Evolutionary conservation across 108 stramenopile species (phyloP).

Genomic region (Mayamaea pseudoterrestris): DNA sequence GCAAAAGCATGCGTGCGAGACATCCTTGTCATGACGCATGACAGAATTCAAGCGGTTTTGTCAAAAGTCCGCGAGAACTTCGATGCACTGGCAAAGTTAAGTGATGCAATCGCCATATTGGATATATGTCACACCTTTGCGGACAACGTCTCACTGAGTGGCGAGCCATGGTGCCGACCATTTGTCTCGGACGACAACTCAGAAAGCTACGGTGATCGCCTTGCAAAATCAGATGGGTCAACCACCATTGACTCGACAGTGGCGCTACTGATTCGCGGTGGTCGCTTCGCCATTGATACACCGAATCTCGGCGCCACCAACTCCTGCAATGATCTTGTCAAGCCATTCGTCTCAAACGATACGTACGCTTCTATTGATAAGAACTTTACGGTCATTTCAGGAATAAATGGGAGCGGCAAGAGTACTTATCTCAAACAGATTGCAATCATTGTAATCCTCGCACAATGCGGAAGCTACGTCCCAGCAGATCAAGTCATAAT

Average conservation of each 20-base stretch:
- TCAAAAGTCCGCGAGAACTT: conserved; percentile 54
- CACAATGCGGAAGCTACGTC: conserved; percentile 89
- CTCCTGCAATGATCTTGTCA: background rate
- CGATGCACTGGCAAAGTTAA: conserved; percentile 68
- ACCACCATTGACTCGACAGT: conserved; percentile 8
- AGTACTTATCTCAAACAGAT: conserved; percentile 85
- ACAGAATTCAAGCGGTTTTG: conserved; percentile 74
- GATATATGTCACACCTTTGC: conserved; percentile 85
- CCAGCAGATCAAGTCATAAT: conserved; percentile 83
- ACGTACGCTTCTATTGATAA: conserved; percentile 44
- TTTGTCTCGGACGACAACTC: conserved; percentile 21
- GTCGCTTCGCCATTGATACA: conserved; percentile 65
- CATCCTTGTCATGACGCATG: conserved; percentile 72
- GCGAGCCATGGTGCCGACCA: conserved; percentile 70
- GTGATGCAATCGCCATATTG: conserved; percentile 77
- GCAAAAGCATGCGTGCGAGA: conserved; percentile 83
- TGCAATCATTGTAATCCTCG: conserved; percentile 82
- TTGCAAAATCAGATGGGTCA: background rate
- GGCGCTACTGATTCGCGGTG: conserved; percentile 53
- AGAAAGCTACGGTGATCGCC: background rate
- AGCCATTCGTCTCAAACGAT: conserved; percentile 64
- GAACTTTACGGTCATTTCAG: conserved; percentile 73
- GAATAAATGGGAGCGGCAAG: conserved; percentile 77
- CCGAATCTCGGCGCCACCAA: conserved; percentile 12
- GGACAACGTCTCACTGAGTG: conserved; percentile 68